Evolutionary conservation across 805 yeast genomes (phyloP).

Genomic region (Candida morakotiae): DNA sequence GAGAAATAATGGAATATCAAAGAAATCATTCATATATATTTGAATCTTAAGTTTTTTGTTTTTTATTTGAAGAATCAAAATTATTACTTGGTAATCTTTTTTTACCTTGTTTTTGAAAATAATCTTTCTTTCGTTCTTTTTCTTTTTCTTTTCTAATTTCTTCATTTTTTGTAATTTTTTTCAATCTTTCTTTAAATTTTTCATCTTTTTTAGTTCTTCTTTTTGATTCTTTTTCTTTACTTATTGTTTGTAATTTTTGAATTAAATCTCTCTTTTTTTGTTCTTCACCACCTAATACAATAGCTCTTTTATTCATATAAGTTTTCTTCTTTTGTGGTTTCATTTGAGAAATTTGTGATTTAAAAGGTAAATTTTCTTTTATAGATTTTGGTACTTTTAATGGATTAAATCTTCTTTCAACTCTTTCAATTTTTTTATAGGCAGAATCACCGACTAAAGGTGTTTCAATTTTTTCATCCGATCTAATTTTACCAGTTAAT

Average conservation of each 20-base stretch:
- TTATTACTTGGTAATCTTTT: conserved; percentile 52
- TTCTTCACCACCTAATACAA: conserved; percentile 87
- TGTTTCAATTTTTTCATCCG: conserved; percentile 61
- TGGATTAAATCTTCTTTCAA: conserved; percentile 80
- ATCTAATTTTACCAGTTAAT: conserved; percentile 89
- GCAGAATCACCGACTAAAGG: conserved; percentile 52
- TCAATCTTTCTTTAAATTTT: conserved; percentile 69
- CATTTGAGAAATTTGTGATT: conserved; percentile 85
- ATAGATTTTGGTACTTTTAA: conserved; percentile 79
- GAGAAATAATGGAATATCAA: neutral
- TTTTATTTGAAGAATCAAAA: neutral
- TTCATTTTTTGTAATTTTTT: conserved; percentile 71
- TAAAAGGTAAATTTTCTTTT: conserved; percentile 79
- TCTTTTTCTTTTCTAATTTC: conserved; percentile 71
- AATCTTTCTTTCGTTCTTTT: conserved; percentile 82
- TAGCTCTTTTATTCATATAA: conserved; percentile 86
- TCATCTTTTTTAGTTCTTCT: conserved; percentile 68
- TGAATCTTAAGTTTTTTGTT: neutral
- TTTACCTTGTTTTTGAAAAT: conserved; percentile 66
- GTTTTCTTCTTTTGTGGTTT: conserved; percentile 82
- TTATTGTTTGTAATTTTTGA: conserved; percentile 80
- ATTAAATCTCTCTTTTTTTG: conserved; percentile 87
- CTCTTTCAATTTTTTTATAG: conserved; percentile 73
- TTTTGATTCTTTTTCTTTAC: conserved; percentile 81
- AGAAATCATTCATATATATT: neutral